phyloP scores from a whole-genome alignment of 164 flowering plant genomes.

The Nymphaea colorata region DNA sequence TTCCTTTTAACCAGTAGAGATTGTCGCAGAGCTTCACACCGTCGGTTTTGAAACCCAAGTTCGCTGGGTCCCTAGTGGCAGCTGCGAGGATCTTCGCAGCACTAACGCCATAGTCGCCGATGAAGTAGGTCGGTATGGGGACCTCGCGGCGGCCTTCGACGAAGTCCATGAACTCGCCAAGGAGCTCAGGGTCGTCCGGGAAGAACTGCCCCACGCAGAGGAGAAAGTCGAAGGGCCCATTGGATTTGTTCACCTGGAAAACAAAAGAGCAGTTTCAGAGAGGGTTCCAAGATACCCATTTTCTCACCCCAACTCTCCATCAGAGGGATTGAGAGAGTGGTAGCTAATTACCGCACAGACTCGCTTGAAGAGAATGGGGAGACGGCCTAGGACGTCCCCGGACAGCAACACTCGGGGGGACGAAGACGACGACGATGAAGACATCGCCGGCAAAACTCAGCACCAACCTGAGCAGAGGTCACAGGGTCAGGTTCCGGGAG shows the following conservation, averaged over 20 bases:
- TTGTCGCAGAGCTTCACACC: conserved; percentile 61
- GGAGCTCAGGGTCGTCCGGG: conserved; percentile 51
- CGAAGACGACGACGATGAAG: conserved; percentile 5
- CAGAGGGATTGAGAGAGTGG: conserved; percentile 6
- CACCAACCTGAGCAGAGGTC: too few relatives aligned
- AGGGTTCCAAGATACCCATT: background rate
- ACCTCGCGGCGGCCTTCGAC: conserved; percentile 44
- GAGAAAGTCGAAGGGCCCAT: conserved; percentile 84
- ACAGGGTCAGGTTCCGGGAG: too few relatives aligned
- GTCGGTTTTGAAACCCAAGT: conserved; percentile 74
- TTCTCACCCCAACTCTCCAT: too few relatives aligned
- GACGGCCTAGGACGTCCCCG: conserved; percentile 86
- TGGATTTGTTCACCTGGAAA: conserved; percentile 72
- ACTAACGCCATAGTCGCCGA: conserved; percentile 82
- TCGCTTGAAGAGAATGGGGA: conserved; percentile 79
- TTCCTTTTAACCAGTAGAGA: conserved; percentile 83
- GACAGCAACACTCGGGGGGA: conserved; percentile 76
- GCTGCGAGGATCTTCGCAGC: conserved; percentile 44
- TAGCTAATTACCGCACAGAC: conserved; percentile 36
- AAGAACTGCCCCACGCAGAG: conserved; percentile 97
- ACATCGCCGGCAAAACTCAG: conserved; percentile 6
- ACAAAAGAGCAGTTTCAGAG: background rate
- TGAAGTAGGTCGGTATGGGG: conserved; percentile 82
- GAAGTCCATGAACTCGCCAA: conserved; percentile 49
- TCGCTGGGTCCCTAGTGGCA: conserved; percentile 32